Percentiles rank a stretch among this genome's conserved stretches.
phyloP scores from a whole-genome alignment of 1,284 basidiomycete genomes.

The Apiotrichum gracile region DNA sequence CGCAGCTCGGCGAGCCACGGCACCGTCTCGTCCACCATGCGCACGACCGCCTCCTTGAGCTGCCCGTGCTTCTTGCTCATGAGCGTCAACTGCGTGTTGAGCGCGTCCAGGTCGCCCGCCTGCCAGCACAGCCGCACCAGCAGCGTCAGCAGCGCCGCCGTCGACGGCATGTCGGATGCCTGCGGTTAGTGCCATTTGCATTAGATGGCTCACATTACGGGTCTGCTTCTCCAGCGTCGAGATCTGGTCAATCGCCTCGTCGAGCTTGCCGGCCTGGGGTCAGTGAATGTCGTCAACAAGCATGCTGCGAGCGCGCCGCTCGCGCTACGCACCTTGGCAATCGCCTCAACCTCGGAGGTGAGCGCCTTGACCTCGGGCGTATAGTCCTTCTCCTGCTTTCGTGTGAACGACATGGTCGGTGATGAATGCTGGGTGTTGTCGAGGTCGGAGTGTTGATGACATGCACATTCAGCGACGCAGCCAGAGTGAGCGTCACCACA shows the following conservation, averaged over 20 bases:
- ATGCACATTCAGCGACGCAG: background rate
- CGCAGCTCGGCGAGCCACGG: slow-evolving; percentile 67
- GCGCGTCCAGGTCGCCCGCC: slow-evolving; percentile 55
- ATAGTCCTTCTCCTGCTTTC: slow-evolving; percentile 56
- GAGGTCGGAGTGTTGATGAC: background rate
- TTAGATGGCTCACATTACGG: slow-evolving; percentile 67
- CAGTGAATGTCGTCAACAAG: background rate
- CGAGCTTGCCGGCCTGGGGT: slow-evolving; percentile 60
- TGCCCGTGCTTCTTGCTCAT: slow-evolving; percentile 97
- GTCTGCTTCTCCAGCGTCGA: slow-evolving; percentile 90
- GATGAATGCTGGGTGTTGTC: background rate
- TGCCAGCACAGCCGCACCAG: slow-evolving; percentile 67
- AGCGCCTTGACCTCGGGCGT: slow-evolving; percentile 51
- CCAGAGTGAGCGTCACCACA: background rate
- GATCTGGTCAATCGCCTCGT: slow-evolving; percentile 84
- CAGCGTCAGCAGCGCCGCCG: slow-evolving; percentile 73
- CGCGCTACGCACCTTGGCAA: slow-evolving; percentile 45
- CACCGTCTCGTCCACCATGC: slow-evolving; percentile 82
- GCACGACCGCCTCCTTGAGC: slow-evolving; percentile 80
- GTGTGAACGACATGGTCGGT: slow-evolving; percentile 33
- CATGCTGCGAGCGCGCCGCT: slow-evolving; percentile 9
- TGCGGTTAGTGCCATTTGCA: slow-evolving; percentile 38
- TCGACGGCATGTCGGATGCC: slow-evolving; percentile 89
- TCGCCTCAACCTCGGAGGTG: slow-evolving; percentile 47
- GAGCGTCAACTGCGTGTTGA: slow-evolving; percentile 67